These are phyloP conservation scores for Dactylellina sp. DNA, from an alignment of 2,329 filamentous ascomycete species.

Conservation along the genomic window DNA sequence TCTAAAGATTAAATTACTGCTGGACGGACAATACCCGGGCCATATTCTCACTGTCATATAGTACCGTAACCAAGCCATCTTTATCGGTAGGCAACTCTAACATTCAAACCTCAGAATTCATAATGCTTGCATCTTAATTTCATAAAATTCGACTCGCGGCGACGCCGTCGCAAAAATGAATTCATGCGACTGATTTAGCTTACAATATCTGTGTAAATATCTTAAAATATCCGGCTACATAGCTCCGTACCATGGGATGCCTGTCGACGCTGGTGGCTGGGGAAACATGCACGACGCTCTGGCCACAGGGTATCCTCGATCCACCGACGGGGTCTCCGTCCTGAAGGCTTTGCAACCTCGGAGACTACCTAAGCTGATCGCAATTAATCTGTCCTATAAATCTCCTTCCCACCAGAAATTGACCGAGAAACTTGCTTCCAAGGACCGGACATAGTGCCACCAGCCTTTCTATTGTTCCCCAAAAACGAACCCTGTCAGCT, in stretches of 20 bases:
- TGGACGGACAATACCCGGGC: too few species aligned
- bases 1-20: too few species aligned
- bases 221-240: background rate
- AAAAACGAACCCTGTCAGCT: background rate
- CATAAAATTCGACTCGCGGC: background rate
- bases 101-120: too few species aligned
- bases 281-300: background rate
- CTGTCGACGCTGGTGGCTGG: background rate
- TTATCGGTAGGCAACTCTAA: too few species aligned
- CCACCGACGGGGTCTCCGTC: background rate
- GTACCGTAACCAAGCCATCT: too few species aligned
- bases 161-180: background rate
- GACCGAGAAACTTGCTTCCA: conserved; percentile 90
- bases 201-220: background rate
- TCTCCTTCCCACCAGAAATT: conserved; percentile 89
- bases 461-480: conserved; percentile 71
- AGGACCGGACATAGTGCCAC: conserved; percentile 95
- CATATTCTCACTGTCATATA: too few species aligned
- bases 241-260: background rate
- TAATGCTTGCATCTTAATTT: too few species aligned
- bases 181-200: background rate
- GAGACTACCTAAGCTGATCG: background rate
- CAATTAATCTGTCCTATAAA: background rate
- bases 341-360: background rate
- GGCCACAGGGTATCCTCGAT: background rate